These are phyloP conservation scores for Mycena vitilis DNA, from an alignment of 768 basidiomycete genomes.

Conservation along the genomic window DNA sequence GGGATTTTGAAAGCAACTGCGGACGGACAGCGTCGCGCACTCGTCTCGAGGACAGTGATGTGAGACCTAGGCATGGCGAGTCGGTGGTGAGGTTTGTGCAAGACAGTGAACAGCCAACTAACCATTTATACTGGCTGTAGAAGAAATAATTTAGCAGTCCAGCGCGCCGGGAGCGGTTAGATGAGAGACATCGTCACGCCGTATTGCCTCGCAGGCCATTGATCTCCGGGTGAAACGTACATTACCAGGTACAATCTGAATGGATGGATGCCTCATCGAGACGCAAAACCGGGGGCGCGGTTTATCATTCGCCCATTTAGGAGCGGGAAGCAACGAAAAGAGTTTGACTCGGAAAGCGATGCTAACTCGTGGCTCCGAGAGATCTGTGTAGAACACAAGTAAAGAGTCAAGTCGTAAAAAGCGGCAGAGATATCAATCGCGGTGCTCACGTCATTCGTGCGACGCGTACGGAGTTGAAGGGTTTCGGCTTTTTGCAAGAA, in stretches of 20 bases:
- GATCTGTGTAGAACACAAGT: neutral
- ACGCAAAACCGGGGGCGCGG: conserved; percentile 18
- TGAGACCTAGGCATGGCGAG: conserved; percentile 62
- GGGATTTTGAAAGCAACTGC: conserved; percentile 73
- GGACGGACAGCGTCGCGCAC: conserved; percentile 60
- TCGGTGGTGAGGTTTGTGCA: conserved; percentile 32
- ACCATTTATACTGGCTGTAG: conserved; percentile 35
- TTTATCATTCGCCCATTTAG: conserved; percentile 14
- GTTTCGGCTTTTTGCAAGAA: conserved; percentile 1
- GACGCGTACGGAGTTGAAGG: conserved; percentile 34
- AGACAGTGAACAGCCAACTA: conserved; percentile 24
- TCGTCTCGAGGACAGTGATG: conserved; percentile 71
- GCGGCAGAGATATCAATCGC: conserved; percentile 23
- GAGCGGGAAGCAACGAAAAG: conserved; percentile 13
- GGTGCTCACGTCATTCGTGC: conserved; percentile 34
- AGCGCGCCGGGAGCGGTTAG: conserved; percentile 29
- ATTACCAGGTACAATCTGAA: conserved; percentile 30
- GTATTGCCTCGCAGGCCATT: conserved; percentile 33
- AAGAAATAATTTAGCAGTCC: conserved; percentile 20
- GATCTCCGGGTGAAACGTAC: conserved; percentile 38
- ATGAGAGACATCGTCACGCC: conserved; percentile 31
- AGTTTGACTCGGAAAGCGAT: conserved; percentile 33
- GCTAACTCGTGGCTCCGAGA: conserved; percentile 6
- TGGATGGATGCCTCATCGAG: conserved; percentile 30
- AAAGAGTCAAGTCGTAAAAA: conserved; percentile 3